Conservation (phyloP, 176 grass and related monocot genomes). For the Olyra latifolia region DNA sequence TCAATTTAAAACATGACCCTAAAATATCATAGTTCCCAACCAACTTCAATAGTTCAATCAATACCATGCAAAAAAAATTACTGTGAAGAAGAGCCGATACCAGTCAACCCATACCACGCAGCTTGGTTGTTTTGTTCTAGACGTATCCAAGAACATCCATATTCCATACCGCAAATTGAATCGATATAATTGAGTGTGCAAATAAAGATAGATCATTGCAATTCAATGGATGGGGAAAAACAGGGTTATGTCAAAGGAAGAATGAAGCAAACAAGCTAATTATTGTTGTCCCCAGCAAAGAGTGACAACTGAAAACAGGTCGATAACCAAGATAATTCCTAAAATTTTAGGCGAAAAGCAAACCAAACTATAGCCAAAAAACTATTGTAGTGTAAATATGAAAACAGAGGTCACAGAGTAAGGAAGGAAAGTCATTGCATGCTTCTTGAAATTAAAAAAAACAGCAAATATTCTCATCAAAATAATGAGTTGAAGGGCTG, state of each 20-base stretch:
- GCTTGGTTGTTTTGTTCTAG: background rate
- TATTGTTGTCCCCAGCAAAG: background rate
- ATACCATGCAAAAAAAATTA: background rate
- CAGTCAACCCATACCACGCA: background rate
- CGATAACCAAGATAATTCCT: background rate
- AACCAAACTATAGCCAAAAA: background rate
- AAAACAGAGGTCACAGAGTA: background rate
- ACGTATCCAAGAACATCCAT: constrained; percentile 21
- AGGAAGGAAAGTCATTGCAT: constrained; percentile 8
- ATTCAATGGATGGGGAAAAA: background rate
- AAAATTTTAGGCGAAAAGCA: background rate
- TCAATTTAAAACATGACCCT: background rate
- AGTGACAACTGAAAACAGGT: constrained; percentile 7
- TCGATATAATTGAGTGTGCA: constrained; percentile 3
- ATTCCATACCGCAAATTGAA: constrained; percentile 15
- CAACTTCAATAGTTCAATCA: constrained; percentile 5
- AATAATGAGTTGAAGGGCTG: constrained; percentile 21
- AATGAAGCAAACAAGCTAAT: constrained; percentile 3
- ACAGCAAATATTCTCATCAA: background rate
- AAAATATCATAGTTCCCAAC: background rate
- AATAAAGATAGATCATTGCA: background rate
- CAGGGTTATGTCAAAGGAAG: background rate
- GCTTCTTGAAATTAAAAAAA: background rate
- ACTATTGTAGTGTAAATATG: background rate
- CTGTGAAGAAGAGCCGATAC: background rate